These are phyloP conservation scores for Macrocystidia cucumis DNA, from an alignment of 1,284 basidiomycete genomes.

Conservation along the genomic window DNA sequence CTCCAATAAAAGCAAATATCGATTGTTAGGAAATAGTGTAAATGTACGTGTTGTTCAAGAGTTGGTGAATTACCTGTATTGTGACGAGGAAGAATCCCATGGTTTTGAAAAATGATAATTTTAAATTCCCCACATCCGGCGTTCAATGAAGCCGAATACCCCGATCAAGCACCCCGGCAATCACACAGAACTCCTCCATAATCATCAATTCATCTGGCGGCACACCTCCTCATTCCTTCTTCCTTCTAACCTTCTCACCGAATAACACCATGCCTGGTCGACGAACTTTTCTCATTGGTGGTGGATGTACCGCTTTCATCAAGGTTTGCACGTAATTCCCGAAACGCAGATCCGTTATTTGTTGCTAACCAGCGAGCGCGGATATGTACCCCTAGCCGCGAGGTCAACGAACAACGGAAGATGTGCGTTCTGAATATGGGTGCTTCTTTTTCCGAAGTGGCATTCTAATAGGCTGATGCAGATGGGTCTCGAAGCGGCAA, in stretches of 20 bases:
- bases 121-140: no score
- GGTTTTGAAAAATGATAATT: no score
- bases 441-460: neutral
- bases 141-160: no score
- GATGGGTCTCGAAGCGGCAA: slow-evolving; percentile 80
- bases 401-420: slow-evolving; percentile 49
- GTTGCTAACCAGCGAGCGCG: no score
- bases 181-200: no score
- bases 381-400: slow-evolving; percentile 14
- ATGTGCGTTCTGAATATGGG: slow-evolving; percentile 33
- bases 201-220: no score
- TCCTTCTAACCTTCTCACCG: neutral
- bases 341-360: no score
- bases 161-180: no score
- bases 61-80: slow-evolving; percentile 50
- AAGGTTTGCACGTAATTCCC: slow-evolving; percentile 56
- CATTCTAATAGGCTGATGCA: slow-evolving; percentile 20
- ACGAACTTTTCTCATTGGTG: slow-evolving; percentile 67
- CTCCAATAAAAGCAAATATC: slow-evolving; percentile 61
- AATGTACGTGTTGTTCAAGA: slow-evolving; percentile 61
- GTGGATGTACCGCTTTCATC: slow-evolving; percentile 76
- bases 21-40: slow-evolving; percentile 72
- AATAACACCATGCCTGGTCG: slow-evolving; percentile 27
- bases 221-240: neutral
- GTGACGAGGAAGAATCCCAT: no score